These are phyloP conservation scores for Cutaneotrichosporon sp. DNA, from an alignment of 1,284 basidiomycete genomes.

Conservation along the genomic window DNA sequence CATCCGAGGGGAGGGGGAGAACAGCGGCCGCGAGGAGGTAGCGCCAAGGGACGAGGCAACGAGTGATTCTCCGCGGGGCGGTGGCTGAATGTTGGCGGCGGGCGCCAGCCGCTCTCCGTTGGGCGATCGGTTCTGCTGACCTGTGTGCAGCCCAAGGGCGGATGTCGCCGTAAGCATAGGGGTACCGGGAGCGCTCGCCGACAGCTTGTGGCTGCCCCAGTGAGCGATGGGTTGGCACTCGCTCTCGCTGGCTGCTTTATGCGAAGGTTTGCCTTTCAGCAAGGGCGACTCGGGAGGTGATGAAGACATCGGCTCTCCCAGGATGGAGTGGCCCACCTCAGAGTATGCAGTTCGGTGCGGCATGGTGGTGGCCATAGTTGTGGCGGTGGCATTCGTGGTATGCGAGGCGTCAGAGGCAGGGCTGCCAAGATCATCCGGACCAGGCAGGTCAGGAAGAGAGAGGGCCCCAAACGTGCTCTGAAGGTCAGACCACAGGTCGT, in stretches of 20 bases:
- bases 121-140: neutral
- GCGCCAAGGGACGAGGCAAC: neutral
- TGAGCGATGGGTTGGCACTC: neutral
- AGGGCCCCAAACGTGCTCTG: neutral
- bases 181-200: slow-evolving; percentile 1
- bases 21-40: neutral
- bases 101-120: neutral
- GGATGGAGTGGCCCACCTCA: neutral
- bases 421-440: neutral
- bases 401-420: neutral
- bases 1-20: too few relatives aligned
- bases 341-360: neutral
- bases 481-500: neutral
- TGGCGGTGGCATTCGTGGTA: neutral
- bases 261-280: neutral
- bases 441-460: slow-evolving; percentile 1
- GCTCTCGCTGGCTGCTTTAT: neutral
- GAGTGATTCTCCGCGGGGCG: slow-evolving; percentile 4
- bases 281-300: neutral
- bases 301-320: neutral
- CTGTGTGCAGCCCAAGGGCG: neutral
- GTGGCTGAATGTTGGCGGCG: neutral
- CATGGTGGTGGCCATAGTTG: neutral
- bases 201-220: neutral
- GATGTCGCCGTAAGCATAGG: neutral